Evolutionary conservation across 495 filamentous ascomycete genomes (phyloP), one percentile per base, ranked within the genome.

Genomic region (Durotheca rogersii): DNA sequence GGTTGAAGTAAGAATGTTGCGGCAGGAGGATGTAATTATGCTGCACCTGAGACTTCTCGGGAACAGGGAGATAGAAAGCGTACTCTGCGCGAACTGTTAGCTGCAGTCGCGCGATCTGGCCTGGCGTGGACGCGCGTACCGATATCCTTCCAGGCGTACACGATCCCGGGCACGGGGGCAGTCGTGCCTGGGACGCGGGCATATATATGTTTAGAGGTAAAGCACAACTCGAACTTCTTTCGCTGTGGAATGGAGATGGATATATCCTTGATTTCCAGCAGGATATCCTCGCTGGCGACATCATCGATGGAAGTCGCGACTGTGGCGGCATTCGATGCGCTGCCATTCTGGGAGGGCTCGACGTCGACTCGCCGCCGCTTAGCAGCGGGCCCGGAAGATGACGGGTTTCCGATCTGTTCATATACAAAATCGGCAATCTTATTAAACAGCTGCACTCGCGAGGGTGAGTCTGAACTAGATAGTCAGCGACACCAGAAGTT

Each of bases 11-110:
- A 50, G 66, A 89, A 70, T 60, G 81, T 76, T 72, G 84, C 3
- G 92, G 89, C 48, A 97, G 83, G 51, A 98, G 71, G 60, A 92
- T 79, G 65, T 95, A 96, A 62, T 93, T 95, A 73, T 86, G 83
- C 64, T 95, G 90, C 38, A 86, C 82, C 58, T 89, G 86, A 9
- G 85, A 75, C 65, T 96, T 96, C 49, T 97, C 93, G 1, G 93
- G 93, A 0, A 95, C 87, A 1, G 91, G 90, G 30, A 98, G 83
- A 66, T 81, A 88, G 52, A 88, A 76, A 34, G 81, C 77, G 62
- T 92, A 86, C 52, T 87, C 89, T 89, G 19, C 16, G 33, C 18
- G 10, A 34, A 25, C 33, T 15, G 51, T 72, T 59, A 68, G 65
- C 35, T 29, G 40, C 40, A 38, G 9, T 14, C 17, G 12, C 7